Conservation (phyloP, 23 red algal genomes). For the Gracilaria caudata region DNA sequence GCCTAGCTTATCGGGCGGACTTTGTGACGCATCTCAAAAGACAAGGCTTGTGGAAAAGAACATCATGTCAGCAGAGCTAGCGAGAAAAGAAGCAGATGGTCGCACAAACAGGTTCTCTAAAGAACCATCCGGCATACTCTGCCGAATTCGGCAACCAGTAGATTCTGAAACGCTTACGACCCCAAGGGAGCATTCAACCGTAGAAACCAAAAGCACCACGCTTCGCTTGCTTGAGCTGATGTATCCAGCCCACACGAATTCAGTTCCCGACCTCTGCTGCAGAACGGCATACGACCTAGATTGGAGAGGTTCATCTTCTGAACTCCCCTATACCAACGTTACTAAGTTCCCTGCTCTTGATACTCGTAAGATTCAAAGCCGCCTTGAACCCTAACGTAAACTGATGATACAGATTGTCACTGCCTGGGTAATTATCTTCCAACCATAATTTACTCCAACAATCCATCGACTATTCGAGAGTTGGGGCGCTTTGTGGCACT, state of each 20-base stretch:
- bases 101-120: not conserved
- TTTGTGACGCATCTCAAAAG: not conserved
- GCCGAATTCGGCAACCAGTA: not conserved
- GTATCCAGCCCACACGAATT: not conserved
- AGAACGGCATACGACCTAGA: not conserved
- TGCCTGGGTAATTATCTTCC: too few species aligned
- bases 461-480: too few species aligned
- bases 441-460: too few species aligned
- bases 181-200: not conserved
- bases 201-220: not conserved
- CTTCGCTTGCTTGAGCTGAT: not conserved
- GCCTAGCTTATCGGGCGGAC: not conserved
- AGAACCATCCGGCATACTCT: not conserved
- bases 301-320: not conserved
- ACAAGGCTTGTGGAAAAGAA: too few species aligned
- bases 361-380: not conserved
- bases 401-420: too few species aligned
- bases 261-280: not conserved
- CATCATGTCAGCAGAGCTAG: not conserved
- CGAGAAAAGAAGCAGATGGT: not conserved
- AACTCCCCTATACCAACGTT: not conserved
- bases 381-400: not conserved
- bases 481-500: not conserved
- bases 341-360: not conserved
- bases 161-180: not conserved